phyloP scores from a whole-genome alignment of 2,329 filamentous ascomycete genomes.

The Rachicladosporium sp. region DNA sequence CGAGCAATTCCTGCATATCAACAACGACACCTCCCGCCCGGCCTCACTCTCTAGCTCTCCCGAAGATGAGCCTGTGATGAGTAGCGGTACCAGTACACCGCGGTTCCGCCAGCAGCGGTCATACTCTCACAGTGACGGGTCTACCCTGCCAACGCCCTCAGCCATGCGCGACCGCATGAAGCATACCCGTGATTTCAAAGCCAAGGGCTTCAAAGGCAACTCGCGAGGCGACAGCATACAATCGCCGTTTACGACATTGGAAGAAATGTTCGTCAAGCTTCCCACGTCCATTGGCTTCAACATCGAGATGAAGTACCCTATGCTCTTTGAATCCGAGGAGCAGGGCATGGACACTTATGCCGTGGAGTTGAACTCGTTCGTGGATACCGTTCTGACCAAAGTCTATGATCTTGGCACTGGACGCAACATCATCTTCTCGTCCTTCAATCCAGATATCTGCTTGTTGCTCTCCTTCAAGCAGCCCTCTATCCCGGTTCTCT shows the following conservation, averaged over 20 bases:
- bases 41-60: no score
- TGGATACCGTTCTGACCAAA: constrained; percentile 79
- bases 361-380: constrained; percentile 91
- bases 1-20: constrained; percentile 89
- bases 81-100: constrained; percentile 7
- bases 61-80: not conserved
- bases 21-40: constrained; percentile 31
- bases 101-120: constrained; percentile 31
- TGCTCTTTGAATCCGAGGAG: constrained; percentile 89
- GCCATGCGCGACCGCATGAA: constrained; percentile 79
- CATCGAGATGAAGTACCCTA: constrained; percentile 98
- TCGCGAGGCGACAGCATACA: constrained; percentile 90
- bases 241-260: constrained; percentile 85
- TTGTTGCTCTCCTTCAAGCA: constrained; percentile 92
- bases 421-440: constrained; percentile 92
- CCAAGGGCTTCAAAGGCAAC: constrained; percentile 92
- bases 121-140: constrained; percentile 43
- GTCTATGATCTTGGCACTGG: constrained; percentile 75
- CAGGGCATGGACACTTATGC: constrained; percentile 95
- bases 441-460: constrained; percentile 95
- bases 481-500: constrained; percentile 88
- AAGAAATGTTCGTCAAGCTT: constrained; percentile 80
- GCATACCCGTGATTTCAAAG: constrained; percentile 89
- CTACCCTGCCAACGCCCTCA: constrained; percentile 13
- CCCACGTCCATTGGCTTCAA: constrained; percentile 84